Base-by-base conservation (phyloP, 305 asterid genomes). In the Solanum aculeatissimum region DNA sequence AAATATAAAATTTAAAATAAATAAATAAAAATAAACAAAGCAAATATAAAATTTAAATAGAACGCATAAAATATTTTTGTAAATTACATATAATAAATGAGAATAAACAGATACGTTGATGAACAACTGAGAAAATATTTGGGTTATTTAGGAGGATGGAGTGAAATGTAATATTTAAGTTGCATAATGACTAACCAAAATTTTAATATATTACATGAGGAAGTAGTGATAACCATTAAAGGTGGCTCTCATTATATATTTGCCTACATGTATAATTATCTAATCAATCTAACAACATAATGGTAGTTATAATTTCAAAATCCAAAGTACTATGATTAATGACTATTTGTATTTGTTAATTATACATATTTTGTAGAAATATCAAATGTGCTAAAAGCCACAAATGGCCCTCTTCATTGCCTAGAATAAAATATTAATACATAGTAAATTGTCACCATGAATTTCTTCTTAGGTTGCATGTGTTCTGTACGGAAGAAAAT, bases 171-270 rank as follows among this genome's bases (percentile, higher is more conserved):
- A 55, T 0, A 42, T 42, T 42, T 42, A 42, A 42, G 11, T 42
- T 42, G 40, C 40, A 35, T 35, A 35, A 35, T 35, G 9, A 9
- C 47, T 9, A 42, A 42, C 7, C 29, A n/a, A 57, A 57, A 1
- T 55, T 55, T 55, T 55, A 55, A 19, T 55, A 19, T 4, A 60
- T 11, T 60, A 11, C 19, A 27, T 25, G 81, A 74, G 45, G 10
- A 75, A 16, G 62, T 6, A 47, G 21, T 45, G 53, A 45, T 45
- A 43, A 45, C 23, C 47, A 49, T 42, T 83, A 91, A 89, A 92
- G 93, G 81, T 84, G 53, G 80, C 58, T 84, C 88, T 90, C 84
- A 92, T 89, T 89, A 71, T 80, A 65, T 79, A 49, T 75, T 72
- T 72, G 25, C 43, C 25, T 27, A 75, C 81, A 75, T 35, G 0